A percentile compares a stretch with the other conserved stretches of the same genome.
Evolutionary conservation across 192 early-diverging fungal genomes (phyloP).

Genomic region (Paraglomus occultum): DNA sequence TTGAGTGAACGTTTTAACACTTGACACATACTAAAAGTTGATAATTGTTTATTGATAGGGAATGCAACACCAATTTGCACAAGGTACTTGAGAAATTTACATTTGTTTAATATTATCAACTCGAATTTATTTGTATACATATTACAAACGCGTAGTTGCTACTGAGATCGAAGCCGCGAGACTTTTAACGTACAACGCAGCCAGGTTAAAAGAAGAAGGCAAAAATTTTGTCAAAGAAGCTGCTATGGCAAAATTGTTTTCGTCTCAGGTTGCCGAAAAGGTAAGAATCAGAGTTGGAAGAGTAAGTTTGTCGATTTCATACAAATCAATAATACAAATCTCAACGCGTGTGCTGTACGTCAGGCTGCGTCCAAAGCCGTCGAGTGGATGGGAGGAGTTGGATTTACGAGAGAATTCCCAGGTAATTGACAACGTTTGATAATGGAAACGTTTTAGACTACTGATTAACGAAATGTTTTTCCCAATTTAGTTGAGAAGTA

Average conservation of each 20-base stretch:
- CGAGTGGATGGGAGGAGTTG: slow-evolving; percentile 98
- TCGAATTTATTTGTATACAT: not conserved
- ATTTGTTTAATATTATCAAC: not conserved
- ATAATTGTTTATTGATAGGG: slow-evolving; percentile 29
- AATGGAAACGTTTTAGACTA: not conserved
- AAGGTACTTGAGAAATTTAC: slow-evolving; percentile 34
- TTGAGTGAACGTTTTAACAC: no score
- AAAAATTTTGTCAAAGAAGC: slow-evolving; percentile 93
- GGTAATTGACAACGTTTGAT: slow-evolving; percentile 18
- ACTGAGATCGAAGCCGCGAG: slow-evolving; percentile 96
- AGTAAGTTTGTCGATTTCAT: no score
- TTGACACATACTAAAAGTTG: no score
- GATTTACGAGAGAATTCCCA: slow-evolving; percentile 89
- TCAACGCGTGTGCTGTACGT: not conserved
- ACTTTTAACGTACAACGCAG: slow-evolving; percentile 96
- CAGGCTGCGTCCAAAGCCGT: slow-evolving; percentile 82
- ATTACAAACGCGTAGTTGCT: slow-evolving; percentile 48
- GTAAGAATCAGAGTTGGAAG: not conserved
- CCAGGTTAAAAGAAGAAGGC: slow-evolving; percentile 90
- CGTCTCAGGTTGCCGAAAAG: slow-evolving; percentile 89
- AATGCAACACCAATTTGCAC: slow-evolving; percentile 62
- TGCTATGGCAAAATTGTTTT: slow-evolving; percentile 97
- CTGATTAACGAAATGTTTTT: not conserved
- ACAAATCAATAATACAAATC: not conserved
- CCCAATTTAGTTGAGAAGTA: slow-evolving; percentile 78